Base-by-base conservation (phyloP, 2,329 filamentous ascomycete genomes). In the Aspergillus pseudoviridinutans region DNA sequence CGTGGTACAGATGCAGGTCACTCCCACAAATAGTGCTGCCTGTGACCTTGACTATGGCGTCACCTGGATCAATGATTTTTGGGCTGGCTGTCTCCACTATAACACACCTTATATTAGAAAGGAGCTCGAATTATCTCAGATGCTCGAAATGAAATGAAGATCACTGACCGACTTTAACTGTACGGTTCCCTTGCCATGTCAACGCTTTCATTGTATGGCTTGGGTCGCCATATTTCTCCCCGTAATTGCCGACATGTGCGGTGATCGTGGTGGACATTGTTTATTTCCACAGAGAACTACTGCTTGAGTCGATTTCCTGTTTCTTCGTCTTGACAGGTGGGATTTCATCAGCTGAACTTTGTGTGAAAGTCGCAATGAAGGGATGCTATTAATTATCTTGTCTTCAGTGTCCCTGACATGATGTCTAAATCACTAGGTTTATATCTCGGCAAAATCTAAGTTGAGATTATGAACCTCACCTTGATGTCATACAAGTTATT, bases 11-110 rank as follows among this genome's bases (percentile, higher is more conserved):
- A 68, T 86, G 84, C 14, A 87, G 74, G 63, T 86, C 84, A 50
- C 80, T 84, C 35, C 84, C 84, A 69, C 84, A 86, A 46, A 87
- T 82, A 1, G 84, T 86, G 59, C 78, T 83, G 35, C 84, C 84
- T 7, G 84, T 95, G 29, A 96, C 84, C 69, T 88, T 91, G 63
- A 94, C 78, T 58, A 96, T 91, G 10, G 92, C 90, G 69, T 95
- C 91, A 53, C 79, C 78, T 46, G 85, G 82, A 71, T 94, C 90
- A 27, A 93, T 72, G 32, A 94, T 80, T 65, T 82, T 86, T 2
- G 91, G 91, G 65, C 86, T 88, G 0, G 88, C 83, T 4, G 84
- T 83, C 35, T 91, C 83, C 50, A 86, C 81, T 83, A 29, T 29
- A 7, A 38, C 32, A 17, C 12, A 17, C 2, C 9, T 12, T 12